phyloP scores from a whole-genome alignment of 148 eudicot species.

The Drosera capensis region DNA sequence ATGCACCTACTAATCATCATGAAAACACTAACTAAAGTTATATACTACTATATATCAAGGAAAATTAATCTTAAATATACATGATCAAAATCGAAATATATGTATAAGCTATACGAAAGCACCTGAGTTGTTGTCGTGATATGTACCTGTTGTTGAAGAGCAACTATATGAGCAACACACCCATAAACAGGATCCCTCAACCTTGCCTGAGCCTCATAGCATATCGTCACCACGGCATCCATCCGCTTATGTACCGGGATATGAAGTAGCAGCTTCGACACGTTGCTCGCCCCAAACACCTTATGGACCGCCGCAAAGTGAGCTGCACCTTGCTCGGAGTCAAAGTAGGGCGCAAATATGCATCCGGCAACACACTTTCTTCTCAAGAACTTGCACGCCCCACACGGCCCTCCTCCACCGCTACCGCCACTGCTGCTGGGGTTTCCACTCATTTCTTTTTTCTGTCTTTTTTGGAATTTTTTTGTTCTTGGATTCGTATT shows the following conservation, averaged over 20 bases:
- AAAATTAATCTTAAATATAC: no score
- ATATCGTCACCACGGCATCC: constrained; percentile 85
- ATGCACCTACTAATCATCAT: no score
- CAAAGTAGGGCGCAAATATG: constrained; percentile 88
- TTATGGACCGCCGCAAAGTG: constrained; percentile 95
- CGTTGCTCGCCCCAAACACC: constrained; percentile 95
- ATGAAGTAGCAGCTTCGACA: constrained; percentile 61
- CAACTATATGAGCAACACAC: constrained; percentile 81
- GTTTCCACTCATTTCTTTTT: constrained; percentile 30
- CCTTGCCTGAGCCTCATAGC: constrained; percentile 91
- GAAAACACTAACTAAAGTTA: no score
- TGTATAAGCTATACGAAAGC: not conserved
- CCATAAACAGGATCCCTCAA: constrained; percentile 92
- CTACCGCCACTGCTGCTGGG: constrained; percentile 20
- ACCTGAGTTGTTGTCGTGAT: not conserved
- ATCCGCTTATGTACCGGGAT: constrained; percentile 55
- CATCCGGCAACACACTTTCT: constrained; percentile 84
- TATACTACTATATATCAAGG: no score
- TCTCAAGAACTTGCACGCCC: constrained; percentile 86
- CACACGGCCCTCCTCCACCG: constrained; percentile 71
- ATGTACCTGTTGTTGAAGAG: constrained; percentile 92
- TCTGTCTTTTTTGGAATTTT: not conserved
- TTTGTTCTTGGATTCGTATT: not conserved
- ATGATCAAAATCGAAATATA: not conserved
- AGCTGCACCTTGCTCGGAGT: constrained; percentile 86